Conservation (phyloP, 148 eudicot genomes). For the Rhododendron ferrugineum region DNA sequence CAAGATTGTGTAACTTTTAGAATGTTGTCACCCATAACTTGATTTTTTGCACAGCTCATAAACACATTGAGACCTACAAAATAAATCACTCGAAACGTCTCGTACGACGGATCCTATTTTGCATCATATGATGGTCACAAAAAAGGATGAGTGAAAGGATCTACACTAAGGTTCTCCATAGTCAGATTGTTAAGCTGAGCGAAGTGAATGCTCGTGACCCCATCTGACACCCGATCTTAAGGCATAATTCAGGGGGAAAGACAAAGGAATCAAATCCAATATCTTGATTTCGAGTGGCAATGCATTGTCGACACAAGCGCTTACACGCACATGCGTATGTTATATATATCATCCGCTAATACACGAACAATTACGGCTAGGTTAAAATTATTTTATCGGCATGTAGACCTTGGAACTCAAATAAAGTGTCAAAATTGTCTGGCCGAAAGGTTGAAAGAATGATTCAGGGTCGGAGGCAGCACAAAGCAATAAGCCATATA, state of each 20-base stretch:
- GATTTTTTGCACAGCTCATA: neutral
- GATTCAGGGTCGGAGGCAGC: neutral
- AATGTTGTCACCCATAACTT: neutral
- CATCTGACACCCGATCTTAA: neutral
- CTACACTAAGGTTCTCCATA: neutral
- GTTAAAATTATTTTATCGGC: neutral
- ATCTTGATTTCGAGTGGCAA: neutral
- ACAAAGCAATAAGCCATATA: too few species aligned
- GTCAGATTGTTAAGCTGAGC: too few species aligned
- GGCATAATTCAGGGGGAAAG: neutral
- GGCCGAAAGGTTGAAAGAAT: neutral
- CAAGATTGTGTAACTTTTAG: neutral
- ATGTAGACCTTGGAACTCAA: neutral
- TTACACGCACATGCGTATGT: too few species aligned
- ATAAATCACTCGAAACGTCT: neutral
- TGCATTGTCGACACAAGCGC: neutral
- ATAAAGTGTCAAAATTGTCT: neutral
- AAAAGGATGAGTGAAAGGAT: too few species aligned
- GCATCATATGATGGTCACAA: neutral
- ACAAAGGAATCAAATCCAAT: neutral
- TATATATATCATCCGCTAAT: neutral
- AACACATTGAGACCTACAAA: neutral
- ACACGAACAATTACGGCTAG: neutral
- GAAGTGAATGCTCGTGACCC: neutral
- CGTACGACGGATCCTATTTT: neutral